Percentiles rank a stretch among this genome's conserved stretches.
phyloP scores from a whole-genome alignment of 176 grass and related monocot genomes.

The Rhynchospora tenuis region DNA sequence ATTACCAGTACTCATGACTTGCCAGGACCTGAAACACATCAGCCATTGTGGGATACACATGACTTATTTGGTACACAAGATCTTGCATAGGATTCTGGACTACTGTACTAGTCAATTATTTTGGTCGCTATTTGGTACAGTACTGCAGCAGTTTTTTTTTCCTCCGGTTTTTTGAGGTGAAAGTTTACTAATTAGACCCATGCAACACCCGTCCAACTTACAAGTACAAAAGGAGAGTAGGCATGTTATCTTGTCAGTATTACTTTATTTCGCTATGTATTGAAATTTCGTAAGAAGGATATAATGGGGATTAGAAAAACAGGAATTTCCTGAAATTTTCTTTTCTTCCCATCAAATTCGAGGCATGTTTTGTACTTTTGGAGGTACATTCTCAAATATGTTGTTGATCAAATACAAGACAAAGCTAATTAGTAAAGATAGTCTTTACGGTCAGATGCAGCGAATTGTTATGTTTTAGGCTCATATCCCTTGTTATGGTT shows the following conservation, averaged over 20 bases:
- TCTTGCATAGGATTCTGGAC: neutral
- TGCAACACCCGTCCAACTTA: neutral
- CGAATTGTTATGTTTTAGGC: neutral
- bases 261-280: neutral
- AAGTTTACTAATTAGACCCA: neutral
- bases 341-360: neutral
- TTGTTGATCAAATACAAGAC: neutral
- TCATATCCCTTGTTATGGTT: neutral
- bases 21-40: constrained; percentile 12
- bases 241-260: neutral
- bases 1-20: neutral
- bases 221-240: neutral
- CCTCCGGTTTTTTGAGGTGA: neutral
- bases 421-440: too few relatives aligned
- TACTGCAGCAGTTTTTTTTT: neutral
- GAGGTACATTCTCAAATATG: neutral
- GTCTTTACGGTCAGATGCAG: neutral
- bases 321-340: neutral
- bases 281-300: neutral
- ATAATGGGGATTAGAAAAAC: neutral
- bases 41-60: constrained; percentile 31
- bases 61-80: constrained; percentile 26
- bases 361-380: neutral
- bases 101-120: neutral
- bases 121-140: neutral